Evolutionary conservation across 139 green algal species (phyloP), one percentile per base, ranked within the genome.

Genomic region (Chlorella vulgaris): DNA sequence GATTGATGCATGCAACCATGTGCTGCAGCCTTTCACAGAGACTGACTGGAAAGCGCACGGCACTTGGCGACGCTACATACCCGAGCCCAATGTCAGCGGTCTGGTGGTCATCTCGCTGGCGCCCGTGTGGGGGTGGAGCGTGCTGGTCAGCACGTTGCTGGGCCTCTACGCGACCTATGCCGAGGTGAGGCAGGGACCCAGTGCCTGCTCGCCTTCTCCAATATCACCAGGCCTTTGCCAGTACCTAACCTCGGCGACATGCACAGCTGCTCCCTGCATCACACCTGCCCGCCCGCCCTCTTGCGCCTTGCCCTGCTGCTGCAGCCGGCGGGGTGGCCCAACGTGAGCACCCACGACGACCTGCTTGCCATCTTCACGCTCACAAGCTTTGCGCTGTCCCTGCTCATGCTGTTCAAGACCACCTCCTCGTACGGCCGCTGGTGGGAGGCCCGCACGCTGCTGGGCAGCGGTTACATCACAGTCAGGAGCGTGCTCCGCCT

Each of bases 341-440:
- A 38, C 29, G 7, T 69, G 62, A 24, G 7, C n/a, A 28, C 7
- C n/a, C 29, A 38, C 62, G 7, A 38, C 4, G 3, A 13, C 7
- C 62, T 69, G 4, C 39, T 69, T 39, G 31, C 42, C 26, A 19
- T 24, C 68, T 60, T 60, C 50, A 67, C 50, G 8, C 31, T 28
- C 7, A 69, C 62, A n/a, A 36, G 21, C 51, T 78, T 78, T 62
- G 74, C 80, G 7, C 80, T 88, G 19, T 51, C 69, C 4, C 73
- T 86, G 28, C 80, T 88, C n/a, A 63, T 88, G 53, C 74, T 86
- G 18, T 83, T 81, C 74, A 63, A 78, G 28, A 85, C 80, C 76
- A 85, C 83, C 69, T 69, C 47, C 66, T 47, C 31, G 36, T 85
- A 74, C 19, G 36, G 69, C 33, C 74, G 78, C 18, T 85, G 80